Evolutionary conservation across 1,284 basidiomycete species (phyloP), one percentile per base, ranked within the genome.

Genomic region (Mycosarcoma mackinlayi): DNA sequence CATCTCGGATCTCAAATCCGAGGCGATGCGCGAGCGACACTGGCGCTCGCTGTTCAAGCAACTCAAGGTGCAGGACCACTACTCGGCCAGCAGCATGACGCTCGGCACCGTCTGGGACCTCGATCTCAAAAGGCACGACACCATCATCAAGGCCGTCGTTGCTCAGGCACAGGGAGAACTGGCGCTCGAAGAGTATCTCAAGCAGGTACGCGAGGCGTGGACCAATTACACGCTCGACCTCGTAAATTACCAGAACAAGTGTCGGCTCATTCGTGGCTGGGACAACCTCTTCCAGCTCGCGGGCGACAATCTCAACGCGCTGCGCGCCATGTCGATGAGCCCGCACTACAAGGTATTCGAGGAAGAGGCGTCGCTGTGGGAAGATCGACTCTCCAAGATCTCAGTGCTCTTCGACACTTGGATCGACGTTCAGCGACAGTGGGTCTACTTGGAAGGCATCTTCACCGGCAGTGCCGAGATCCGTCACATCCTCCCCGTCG

Each of bases 361-460:
- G 58, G 84, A 85, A 49, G 84, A 85, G 50, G 84, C 84, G 3
- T 73, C 70, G 18, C 61, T 83, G 2, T 85, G 84, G 84, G 82
- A 83, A 41, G 84, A 84, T 33, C 61, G 78, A 14, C 68, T 82
- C 13, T 75, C 76, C 34, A 77, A 79, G 54, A 72, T 82, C 53
- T 76, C 78, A 41, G 93, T 96, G 25, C 87, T 98, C 14, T 99
- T 99, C 81, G 94, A 98, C 83, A 91, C 98, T 34, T 98, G 96
- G 96, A 96, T 98, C 75, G 96, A 98, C 74, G 96, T 99, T 14
- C 97, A 99, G 80, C 89, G 96, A 5, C 96, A 98, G 85, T 99
- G 96, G 96, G 96, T 99, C 1, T 99, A 99, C 81, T 87, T 99
- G 51, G 95, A 98, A 58, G 96, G 96, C 50, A 98, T 99, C 79